A percentile compares a stretch with the other conserved stretches of the same genome.
Conservation (phyloP, 2,329 filamentous ascomycete genomes). For the Pyrenochaeta sp. region DNA sequence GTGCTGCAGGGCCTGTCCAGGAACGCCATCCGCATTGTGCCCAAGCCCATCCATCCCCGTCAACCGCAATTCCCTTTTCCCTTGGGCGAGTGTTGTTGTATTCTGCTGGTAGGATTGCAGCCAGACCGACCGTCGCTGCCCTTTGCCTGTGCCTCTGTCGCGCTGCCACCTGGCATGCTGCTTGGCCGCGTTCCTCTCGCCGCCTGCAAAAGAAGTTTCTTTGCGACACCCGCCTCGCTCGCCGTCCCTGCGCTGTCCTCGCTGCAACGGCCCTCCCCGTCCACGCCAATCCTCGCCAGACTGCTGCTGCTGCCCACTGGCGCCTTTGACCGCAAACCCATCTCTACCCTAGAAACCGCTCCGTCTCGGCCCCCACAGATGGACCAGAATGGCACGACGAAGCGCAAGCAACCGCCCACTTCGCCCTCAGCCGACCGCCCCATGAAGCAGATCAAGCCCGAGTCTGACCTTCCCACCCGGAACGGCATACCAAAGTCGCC, state of each 20-base stretch:
- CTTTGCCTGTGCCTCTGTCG: slow-evolving; percentile 2
- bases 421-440: slow-evolving; percentile 58
- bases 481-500: slow-evolving; percentile 40
- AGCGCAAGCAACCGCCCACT: slow-evolving; percentile 65
- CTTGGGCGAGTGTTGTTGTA: slow-evolving; percentile 3
- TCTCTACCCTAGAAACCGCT: slow-evolving; percentile 7
- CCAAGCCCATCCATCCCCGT: slow-evolving; percentile 6
- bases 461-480: slow-evolving; percentile 52
- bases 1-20: slow-evolving; percentile 21
- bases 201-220: slow-evolving; percentile 41
- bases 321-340: slow-evolving; percentile 15
- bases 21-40: slow-evolving; percentile 7
- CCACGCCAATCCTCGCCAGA: slow-evolving; percentile 2
- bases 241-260: slow-evolving; percentile 11
- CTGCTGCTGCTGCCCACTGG: slow-evolving; percentile 5
- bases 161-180: slow-evolving; percentile 33
- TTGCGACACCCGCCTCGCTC: slow-evolving; percentile 16
- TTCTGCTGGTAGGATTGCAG: background rate
- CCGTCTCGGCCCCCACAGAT: slow-evolving; percentile 44
- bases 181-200: slow-evolving; percentile 40
- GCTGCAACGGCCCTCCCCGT: slow-evolving; percentile 11
- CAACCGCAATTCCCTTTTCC: slow-evolving; percentile 4
- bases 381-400: slow-evolving; percentile 61
- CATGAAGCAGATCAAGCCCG: slow-evolving; percentile 63
- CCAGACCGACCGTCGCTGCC: slow-evolving; percentile 2